These are phyloP conservation scores for Hyphodiscus sp. DNA, from an alignment of 2,329 filamentous ascomycete genomes.

Conservation along the genomic window DNA sequence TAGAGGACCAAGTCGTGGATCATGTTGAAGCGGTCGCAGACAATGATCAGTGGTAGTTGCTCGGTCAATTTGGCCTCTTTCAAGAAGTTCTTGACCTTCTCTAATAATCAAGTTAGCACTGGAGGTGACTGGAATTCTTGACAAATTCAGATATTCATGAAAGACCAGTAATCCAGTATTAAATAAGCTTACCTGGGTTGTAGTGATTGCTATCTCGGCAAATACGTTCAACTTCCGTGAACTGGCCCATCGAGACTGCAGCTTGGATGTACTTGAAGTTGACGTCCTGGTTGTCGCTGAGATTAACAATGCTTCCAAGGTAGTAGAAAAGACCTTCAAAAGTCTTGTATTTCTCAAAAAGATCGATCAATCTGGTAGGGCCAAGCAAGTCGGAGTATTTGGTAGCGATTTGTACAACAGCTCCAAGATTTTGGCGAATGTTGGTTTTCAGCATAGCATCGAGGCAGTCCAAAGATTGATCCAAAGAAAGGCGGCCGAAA, in stretches of 20 bases:
- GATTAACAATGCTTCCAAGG: conserved; percentile 93
- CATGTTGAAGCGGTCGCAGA: conserved; percentile 99
- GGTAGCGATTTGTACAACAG: conserved; percentile 90
- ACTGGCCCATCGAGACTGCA: conserved; percentile 85
- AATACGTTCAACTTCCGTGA: conserved; percentile 94
- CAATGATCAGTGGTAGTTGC: conserved; percentile 93
- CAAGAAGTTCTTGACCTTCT: conserved; percentile 98
- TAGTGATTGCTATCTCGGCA: conserved; percentile 73
- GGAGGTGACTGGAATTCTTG: too few species aligned
- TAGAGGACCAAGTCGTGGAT: conserved; percentile 94
- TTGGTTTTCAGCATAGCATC: conserved; percentile 96
- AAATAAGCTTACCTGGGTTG: background rate
- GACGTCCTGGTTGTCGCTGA: conserved; percentile 91
- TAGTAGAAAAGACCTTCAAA: conserved; percentile 97
- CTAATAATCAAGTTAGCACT: conserved; percentile 50
- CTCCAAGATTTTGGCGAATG: conserved; percentile 93
- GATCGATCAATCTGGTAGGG: conserved; percentile 77
- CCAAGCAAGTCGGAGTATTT: conserved; percentile 97
- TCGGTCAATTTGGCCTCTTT: conserved; percentile 92
- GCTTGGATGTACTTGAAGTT: conserved; percentile 99
- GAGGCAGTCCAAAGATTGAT: conserved; percentile 88
- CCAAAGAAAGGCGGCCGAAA: conserved; percentile 91
- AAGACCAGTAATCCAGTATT: too few species aligned
- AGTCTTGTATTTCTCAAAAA: conserved; percentile 97
- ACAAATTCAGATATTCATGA: too few species aligned